phyloP scores from a whole-genome alignment of 306 rosid genomes.

The Quercus gilva region DNA sequence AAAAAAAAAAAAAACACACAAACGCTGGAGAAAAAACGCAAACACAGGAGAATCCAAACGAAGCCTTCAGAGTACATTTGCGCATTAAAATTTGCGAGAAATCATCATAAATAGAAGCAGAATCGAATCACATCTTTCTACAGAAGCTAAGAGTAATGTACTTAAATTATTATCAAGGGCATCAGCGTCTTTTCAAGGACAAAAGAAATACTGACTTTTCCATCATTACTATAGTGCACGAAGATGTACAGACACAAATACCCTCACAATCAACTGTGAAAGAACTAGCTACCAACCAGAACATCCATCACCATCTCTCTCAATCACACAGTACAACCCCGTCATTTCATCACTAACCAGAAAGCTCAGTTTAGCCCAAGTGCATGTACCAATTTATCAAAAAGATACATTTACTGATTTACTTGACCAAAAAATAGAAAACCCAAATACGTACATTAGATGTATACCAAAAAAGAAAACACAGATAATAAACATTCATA shows the following conservation, averaged over 20 bases:
- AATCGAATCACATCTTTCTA: constrained; percentile 7
- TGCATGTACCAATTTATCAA: not conserved
- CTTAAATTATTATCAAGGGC: not conserved
- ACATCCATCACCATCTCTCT: not conserved
- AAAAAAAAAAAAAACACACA: too few species aligned
- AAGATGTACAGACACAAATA: not conserved
- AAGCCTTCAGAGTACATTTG: not conserved
- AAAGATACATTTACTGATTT: not conserved
- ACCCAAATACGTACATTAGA: not conserved
- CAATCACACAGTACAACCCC: not conserved
- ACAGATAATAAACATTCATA: not conserved
- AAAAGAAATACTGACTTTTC: not conserved
- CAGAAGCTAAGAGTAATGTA: not conserved
- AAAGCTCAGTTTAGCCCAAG: not conserved
- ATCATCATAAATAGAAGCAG: not conserved
- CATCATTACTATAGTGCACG: not conserved
- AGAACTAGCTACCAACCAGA: not conserved
- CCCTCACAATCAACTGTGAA: not conserved
- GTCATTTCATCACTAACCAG: not conserved
- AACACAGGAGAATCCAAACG: too few species aligned
- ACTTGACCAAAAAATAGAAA: not conserved
- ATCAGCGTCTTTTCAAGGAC: not conserved
- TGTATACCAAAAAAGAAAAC: too few species aligned
- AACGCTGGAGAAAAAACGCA: too few species aligned
- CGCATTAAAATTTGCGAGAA: not conserved